Conservation (phyloP, 1,139 yeast species). For the Arxiozyma heterogenica region DNA sequence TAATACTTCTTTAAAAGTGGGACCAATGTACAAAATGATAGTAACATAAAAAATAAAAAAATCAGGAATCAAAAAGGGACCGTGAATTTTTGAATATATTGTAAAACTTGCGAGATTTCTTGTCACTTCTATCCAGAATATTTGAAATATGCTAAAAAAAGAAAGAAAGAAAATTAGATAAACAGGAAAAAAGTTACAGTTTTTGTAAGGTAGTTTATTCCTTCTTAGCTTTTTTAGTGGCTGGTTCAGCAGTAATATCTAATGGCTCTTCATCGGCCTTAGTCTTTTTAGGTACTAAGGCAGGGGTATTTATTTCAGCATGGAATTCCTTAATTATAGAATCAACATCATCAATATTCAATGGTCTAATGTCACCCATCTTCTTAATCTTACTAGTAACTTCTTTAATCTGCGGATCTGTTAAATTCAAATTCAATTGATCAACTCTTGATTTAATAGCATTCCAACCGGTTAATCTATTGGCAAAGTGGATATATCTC, state of each 20-base stretch:
- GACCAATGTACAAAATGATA: too few relatives aligned
- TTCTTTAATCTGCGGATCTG: slow-evolving; percentile 91
- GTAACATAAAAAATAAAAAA: neutral
- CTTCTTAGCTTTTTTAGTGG: slow-evolving; percentile 19
- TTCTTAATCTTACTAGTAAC: slow-evolving; percentile 88
- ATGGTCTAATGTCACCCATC: slow-evolving; percentile 89
- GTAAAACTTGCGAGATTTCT: neutral
- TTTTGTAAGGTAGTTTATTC: neutral
- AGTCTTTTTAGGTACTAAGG: slow-evolving; percentile 21
- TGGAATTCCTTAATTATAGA: slow-evolving; percentile 93
- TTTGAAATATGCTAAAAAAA: neutral
- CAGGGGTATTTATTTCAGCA: slow-evolving; percentile 48
- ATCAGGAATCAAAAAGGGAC: neutral
- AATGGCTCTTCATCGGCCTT: slow-evolving; percentile 25
- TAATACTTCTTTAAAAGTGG: neutral
- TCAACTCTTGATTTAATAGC: slow-evolving; percentile 98
- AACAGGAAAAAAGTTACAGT: too few relatives aligned
- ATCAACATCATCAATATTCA: slow-evolving; percentile 94
- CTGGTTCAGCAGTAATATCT: slow-evolving; percentile 19
- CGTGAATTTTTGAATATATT: neutral
- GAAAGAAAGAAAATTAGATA: neutral
- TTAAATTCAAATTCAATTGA: slow-evolving; percentile 81
- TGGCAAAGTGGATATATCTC: slow-evolving; percentile 93
- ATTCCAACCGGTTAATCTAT: slow-evolving; percentile 97
- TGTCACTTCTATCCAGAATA: neutral